These are phyloP conservation scores for Xylariaceae sp. DNA, from an alignment of 2,329 filamentous ascomycete species.

Conservation along the genomic window DNA sequence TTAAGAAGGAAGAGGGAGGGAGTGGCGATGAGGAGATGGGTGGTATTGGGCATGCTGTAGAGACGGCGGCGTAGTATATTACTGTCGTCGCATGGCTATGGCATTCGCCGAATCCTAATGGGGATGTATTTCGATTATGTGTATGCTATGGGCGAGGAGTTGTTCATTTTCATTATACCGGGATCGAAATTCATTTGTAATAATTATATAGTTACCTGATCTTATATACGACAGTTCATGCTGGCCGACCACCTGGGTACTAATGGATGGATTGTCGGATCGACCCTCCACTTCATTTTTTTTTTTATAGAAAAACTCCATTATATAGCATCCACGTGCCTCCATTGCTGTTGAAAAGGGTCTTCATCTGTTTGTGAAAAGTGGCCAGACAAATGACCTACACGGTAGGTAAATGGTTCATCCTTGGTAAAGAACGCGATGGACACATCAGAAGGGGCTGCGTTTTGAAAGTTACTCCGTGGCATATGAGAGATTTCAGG, in stretches of 20 bases:
- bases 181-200: neutral
- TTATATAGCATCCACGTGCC: too few species aligned
- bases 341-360: too few species aligned
- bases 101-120: too few species aligned
- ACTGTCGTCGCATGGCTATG: neutral
- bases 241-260: neutral
- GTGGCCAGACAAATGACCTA: too few species aligned
- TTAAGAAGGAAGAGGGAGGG: slow-evolving; percentile 1
- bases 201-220: neutral
- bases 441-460: too few species aligned
- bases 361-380: too few species aligned
- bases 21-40: neutral
- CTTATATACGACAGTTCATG: neutral
- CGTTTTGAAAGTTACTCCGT: too few species aligned
- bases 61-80: neutral
- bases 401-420: too few species aligned
- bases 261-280: neutral
- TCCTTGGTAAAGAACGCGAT: too few species aligned
- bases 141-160: neutral
- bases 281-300: neutral
- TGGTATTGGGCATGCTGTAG: neutral
- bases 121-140: neutral
- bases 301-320: too few species aligned
- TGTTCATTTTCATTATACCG: neutral
- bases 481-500: too few species aligned